Percentiles rank a stretch among this genome's conserved stretches.
These are phyloP conservation scores for Angomonas deanei DNA, from an alignment of 208 protist species.

Conservation along the genomic window DNA sequence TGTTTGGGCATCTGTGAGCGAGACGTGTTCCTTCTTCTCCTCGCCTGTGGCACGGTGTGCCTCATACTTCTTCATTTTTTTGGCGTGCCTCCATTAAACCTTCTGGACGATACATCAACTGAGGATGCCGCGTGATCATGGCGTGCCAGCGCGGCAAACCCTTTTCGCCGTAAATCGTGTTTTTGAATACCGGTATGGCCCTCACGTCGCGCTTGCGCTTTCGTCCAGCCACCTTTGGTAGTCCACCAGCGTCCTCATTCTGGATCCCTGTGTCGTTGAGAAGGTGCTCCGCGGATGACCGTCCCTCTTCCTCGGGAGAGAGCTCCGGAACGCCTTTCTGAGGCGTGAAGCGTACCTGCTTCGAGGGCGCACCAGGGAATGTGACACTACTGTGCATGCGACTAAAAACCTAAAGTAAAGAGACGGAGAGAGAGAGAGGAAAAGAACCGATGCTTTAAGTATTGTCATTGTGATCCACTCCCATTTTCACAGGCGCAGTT, in stretches of 20 bases:
- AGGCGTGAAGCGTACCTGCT: not conserved
- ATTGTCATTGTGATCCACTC: too few species aligned
- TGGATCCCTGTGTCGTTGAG: not conserved
- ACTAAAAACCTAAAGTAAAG: too few species aligned
- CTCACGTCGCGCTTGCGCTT: conserved; percentile 74
- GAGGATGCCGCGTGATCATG: conserved; percentile 61
- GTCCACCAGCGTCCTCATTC: not conserved
- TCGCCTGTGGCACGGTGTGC: not conserved
- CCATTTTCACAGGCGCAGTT: too few species aligned
- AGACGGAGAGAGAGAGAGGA: too few species aligned
- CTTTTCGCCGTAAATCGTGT: conserved; percentile 66
- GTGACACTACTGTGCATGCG: not conserved
- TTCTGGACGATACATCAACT: conserved; percentile 81
- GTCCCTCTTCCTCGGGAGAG: too few species aligned
- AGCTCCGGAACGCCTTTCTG: not conserved
- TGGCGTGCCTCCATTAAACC: conserved; percentile 45
- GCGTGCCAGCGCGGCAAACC: conserved; percentile 71
- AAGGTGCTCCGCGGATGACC: too few species aligned
- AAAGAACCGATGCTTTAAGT: too few species aligned
- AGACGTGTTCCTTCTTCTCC: not conserved
- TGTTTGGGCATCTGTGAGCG: not conserved
- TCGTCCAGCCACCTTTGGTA: not conserved
- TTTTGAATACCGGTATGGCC: conserved; percentile 54
- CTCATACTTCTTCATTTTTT: conserved; percentile 9
- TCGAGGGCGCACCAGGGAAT: not conserved